Conservation (phyloP, 257 asterid species). For the Fraxinus pennsylvanica region DNA sequence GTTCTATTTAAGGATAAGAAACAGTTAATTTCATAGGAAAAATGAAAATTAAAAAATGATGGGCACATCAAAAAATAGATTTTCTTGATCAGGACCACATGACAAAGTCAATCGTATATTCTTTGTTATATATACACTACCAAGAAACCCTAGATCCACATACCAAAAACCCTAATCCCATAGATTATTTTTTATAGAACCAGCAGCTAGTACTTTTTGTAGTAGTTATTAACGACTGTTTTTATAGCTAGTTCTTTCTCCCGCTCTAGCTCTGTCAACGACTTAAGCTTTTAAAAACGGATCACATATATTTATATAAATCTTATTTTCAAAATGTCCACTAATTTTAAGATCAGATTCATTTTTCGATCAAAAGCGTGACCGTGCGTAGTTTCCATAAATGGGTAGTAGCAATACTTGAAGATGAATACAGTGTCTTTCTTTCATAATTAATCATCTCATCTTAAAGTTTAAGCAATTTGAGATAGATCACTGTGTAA, state of each 20-base stretch:
- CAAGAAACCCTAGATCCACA: slow-evolving; percentile 44
- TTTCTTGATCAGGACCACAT: slow-evolving; percentile 34
- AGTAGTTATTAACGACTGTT: not conserved
- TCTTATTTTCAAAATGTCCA: not conserved
- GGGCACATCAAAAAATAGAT: not conserved
- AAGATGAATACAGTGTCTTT: no score
- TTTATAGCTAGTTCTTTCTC: not conserved
- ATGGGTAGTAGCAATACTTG: no score
- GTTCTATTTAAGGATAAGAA: slow-evolving; percentile 3
- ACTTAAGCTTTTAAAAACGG: not conserved
- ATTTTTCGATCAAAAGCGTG: not conserved
- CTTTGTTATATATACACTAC: not conserved
- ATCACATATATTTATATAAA: not conserved
- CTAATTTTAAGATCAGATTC: not conserved
- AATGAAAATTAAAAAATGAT: not conserved
- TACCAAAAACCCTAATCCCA: slow-evolving; percentile 41
- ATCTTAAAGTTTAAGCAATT: no score
- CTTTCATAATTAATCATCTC: not conserved
- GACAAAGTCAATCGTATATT: slow-evolving; percentile 32
- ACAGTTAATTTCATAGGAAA: not conserved
- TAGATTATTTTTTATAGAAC: slow-evolving; percentile 15
- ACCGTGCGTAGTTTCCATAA: not conserved
- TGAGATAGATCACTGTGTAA: not conserved
- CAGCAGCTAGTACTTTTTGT: not conserved
- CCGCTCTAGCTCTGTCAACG: not conserved